Percentiles rank a stretch among this genome's conserved stretches.
These are phyloP conservation scores for Pachyrhizus erosus DNA, from an alignment of 306 rosid species.

Conservation along the genomic window DNA sequence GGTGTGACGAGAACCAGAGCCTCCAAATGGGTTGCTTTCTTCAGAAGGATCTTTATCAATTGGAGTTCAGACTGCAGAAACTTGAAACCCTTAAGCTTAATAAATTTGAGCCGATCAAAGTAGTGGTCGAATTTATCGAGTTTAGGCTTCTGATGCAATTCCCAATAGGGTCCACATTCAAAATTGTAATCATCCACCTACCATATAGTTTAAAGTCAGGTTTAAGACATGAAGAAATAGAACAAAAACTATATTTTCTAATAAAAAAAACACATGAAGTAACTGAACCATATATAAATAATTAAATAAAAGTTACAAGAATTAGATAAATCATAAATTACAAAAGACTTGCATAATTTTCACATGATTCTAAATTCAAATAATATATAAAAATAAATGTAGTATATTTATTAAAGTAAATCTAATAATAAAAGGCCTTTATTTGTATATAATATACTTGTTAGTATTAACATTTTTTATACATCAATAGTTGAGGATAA, in stretches of 20 bases:
- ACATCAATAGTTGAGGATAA: too few relatives aligned
- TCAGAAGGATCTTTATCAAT: conserved; percentile 37
- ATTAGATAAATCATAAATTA: neutral
- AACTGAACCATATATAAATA: too few relatives aligned
- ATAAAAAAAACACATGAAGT: too few relatives aligned
- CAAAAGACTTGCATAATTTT: too few relatives aligned
- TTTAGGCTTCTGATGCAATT: conserved; percentile 40
- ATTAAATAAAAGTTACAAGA: neutral
- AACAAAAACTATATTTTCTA: too few relatives aligned
- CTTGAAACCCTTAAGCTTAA: conserved; percentile 50
- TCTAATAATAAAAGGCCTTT: too few relatives aligned
- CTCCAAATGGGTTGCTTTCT: conserved; percentile 41
- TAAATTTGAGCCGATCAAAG: conserved; percentile 24
- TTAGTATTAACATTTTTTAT: too few relatives aligned
- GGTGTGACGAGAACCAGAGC: conserved; percentile 33
- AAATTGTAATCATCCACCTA: conserved; percentile 42
- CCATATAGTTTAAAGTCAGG: conserved; percentile 4
- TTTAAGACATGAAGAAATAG: neutral
- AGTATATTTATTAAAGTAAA: too few relatives aligned
- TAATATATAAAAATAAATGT: too few relatives aligned
- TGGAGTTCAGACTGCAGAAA: conserved; percentile 31
- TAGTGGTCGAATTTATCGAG: neutral
- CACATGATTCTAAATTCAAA: too few relatives aligned
- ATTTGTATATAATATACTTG: too few relatives aligned
- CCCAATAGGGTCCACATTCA: conserved; percentile 42